A percentile compares a stretch with the other conserved stretches of the same genome.
Conservation (phyloP, 202 grass and related monocot species). For the Hordeum pubiflorum region DNA sequence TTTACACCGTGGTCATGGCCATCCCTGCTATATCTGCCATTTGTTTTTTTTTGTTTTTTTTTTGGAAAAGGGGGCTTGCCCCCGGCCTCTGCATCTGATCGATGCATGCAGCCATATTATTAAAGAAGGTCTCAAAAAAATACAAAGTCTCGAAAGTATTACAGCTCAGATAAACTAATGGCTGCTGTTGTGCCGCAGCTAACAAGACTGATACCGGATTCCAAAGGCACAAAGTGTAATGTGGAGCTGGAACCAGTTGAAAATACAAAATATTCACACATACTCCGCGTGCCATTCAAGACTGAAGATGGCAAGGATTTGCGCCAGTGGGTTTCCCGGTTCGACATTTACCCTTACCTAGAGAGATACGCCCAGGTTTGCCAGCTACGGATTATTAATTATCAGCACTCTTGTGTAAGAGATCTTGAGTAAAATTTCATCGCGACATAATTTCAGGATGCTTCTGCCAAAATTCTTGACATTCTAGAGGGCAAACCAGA, state of each 20-base stretch:
- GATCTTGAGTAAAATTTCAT: not conserved
- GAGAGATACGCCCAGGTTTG: slow-evolving; percentile 96
- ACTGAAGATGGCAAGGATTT: slow-evolving; percentile 59
- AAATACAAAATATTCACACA: slow-evolving; percentile 64
- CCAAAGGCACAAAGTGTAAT: slow-evolving; percentile 87
- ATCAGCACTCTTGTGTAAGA: not conserved
- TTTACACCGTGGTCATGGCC: not conserved
- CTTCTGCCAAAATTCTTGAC: slow-evolving; percentile 63
- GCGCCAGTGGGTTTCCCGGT: slow-evolving; percentile 83
- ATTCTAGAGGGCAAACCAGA: slow-evolving; percentile 80
- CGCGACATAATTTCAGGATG: slow-evolving; percentile 42
- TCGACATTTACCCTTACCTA: slow-evolving; percentile 87
- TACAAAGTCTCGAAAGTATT: no score
- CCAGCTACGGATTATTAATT: not conserved
- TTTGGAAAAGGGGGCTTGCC: no score
- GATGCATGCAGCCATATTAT: no score
- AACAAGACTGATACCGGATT: slow-evolving; percentile 91
- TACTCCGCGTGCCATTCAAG: slow-evolving; percentile 83
- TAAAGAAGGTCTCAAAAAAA: no score
- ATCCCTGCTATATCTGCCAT: not conserved
- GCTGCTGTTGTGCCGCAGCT: slow-evolving; percentile 37
- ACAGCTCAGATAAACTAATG: not conserved
- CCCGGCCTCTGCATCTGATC: no score
- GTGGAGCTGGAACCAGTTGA: slow-evolving; percentile 75
- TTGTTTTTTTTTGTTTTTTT: no score